phyloP scores from a whole-genome alignment of 2,329 filamentous ascomycete genomes.

The Fusarium concolor region DNA sequence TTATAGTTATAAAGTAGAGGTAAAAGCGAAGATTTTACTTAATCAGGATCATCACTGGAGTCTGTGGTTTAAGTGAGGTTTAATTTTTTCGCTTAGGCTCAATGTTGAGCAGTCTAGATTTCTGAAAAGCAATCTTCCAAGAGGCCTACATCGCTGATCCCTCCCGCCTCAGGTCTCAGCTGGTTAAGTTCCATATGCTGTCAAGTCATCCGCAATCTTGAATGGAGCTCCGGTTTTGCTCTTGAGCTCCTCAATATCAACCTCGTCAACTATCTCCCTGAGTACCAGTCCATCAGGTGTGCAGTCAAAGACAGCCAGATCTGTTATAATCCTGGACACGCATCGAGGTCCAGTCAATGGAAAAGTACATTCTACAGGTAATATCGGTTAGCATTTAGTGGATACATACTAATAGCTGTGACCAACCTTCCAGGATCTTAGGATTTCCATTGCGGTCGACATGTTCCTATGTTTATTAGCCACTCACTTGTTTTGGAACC shows the following conservation, averaged over 20 bases:
- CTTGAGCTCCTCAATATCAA: conserved; percentile 3
- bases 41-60: too few species aligned
- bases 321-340: conserved; percentile 90
- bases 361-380: conserved; percentile 72
- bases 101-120: too few species aligned
- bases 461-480: conserved; percentile 67
- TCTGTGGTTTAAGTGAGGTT: too few species aligned
- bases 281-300: conserved; percentile 2
- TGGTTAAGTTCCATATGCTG: background rate
- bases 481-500: too few species aligned
- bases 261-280: background rate
- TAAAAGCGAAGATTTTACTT: too few species aligned
- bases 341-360: conserved; percentile 86
- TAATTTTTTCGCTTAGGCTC: too few species aligned
- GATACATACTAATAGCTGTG: too few species aligned
- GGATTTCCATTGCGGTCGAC: conserved; percentile 92
- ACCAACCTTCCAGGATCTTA: conserved; percentile 84
- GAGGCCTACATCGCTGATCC: too few species aligned
- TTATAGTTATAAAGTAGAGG: too few species aligned
- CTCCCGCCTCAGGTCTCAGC: too few species aligned
- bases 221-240: background rate
- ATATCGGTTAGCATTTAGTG: background rate
- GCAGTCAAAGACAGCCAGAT: conserved; percentile 56
- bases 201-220: background rate
- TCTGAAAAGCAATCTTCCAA: too few species aligned